A percentile compares a stretch with the other conserved stretches of the same genome.
Evolutionary conservation across 2,329 filamentous ascomycete genomes (phyloP).

Genomic region (Lachnellula hyalina): DNA sequence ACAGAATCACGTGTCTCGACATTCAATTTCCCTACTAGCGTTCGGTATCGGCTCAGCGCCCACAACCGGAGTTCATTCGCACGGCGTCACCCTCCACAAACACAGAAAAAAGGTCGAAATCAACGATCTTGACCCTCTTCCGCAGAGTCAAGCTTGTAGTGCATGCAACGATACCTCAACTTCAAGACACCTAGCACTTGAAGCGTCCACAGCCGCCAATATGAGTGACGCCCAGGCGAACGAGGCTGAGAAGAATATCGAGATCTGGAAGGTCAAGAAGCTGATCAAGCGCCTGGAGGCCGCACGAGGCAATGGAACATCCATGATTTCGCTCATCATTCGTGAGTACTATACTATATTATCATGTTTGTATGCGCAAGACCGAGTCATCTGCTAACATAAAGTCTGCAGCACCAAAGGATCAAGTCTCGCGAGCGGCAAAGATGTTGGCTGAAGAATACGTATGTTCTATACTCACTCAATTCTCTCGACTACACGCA

Average conservation of each 20-base stretch:
- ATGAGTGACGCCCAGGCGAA: conserved; percentile 85
- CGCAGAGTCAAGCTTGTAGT: conserved; percentile 21
- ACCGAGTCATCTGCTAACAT: neutral
- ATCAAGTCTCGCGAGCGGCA: conserved; percentile 89
- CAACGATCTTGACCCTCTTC: neutral
- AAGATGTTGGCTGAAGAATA: conserved; percentile 99
- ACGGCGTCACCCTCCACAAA: neutral
- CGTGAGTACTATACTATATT: conserved; percentile 50
- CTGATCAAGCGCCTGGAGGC: conserved; percentile 97
- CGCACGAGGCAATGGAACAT: conserved; percentile 95
- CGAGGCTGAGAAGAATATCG: conserved; percentile 97
- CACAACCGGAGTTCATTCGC: too few species aligned
- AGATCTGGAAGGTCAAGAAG: conserved; percentile 99
- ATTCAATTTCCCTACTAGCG: neutral
- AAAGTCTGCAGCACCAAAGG: conserved; percentile 71
- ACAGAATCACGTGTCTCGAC: neutral
- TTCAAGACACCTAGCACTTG: conserved; percentile 11
- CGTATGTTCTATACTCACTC: conserved; percentile 48
- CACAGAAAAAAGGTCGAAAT: neutral
- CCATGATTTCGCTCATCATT: conserved; percentile 99
- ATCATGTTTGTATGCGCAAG: neutral
- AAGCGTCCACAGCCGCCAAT: conserved; percentile 39
- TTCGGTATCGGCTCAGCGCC: neutral
- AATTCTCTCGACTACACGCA: neutral
- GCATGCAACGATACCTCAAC: conserved; percentile 11